Evolutionary conservation across 805 yeast species (phyloP).

Genomic region (Zygosaccharomyces pseudorouxii): DNA sequence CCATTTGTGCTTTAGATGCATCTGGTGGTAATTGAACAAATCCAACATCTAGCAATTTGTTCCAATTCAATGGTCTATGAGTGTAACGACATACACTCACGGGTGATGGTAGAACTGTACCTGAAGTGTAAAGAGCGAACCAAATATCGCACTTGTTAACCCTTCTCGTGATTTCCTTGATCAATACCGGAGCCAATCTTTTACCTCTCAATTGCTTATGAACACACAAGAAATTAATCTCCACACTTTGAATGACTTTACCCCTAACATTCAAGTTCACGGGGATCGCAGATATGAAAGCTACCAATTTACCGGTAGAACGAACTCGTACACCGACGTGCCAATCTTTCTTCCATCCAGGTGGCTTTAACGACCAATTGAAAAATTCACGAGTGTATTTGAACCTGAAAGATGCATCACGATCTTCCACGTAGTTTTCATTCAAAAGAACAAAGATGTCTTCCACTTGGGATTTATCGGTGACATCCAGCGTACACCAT

Average conservation of each 20-base stretch:
- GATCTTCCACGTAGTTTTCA: constrained; percentile 92
- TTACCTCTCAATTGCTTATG: constrained; percentile 93
- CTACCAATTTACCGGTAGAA: constrained; percentile 71
- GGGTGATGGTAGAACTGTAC: constrained; percentile 89
- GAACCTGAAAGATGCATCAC: constrained; percentile 87
- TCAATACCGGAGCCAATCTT: constrained; percentile 88
- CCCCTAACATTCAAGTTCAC: constrained; percentile 58
- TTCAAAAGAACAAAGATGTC: constrained; percentile 78
- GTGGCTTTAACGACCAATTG: constrained; percentile 90
- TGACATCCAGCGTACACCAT: constrained; percentile 78
- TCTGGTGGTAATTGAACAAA: constrained; percentile 75
- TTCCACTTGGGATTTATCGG: constrained; percentile 50
- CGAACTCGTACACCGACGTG: constrained; percentile 89
- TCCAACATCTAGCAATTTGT: constrained; percentile 82
- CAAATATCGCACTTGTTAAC: constrained; percentile 80
- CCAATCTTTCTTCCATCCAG: constrained; percentile 90
- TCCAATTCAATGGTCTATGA: constrained; percentile 93
- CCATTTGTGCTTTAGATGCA: constrained; percentile 66
- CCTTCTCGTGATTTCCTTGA: constrained; percentile 90
- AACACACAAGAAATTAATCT: constrained; percentile 89
- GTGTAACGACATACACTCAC: constrained; percentile 82
- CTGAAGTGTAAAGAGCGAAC: constrained; percentile 96
- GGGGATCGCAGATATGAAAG: constrained; percentile 91
- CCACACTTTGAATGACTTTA: constrained; percentile 59
- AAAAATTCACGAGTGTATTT: constrained; percentile 79